Evolutionary conservation across 2,329 filamentous ascomycete genomes (phyloP), one percentile per base, ranked within the genome.

Genomic region (Dactylella cylindrospora): DNA sequence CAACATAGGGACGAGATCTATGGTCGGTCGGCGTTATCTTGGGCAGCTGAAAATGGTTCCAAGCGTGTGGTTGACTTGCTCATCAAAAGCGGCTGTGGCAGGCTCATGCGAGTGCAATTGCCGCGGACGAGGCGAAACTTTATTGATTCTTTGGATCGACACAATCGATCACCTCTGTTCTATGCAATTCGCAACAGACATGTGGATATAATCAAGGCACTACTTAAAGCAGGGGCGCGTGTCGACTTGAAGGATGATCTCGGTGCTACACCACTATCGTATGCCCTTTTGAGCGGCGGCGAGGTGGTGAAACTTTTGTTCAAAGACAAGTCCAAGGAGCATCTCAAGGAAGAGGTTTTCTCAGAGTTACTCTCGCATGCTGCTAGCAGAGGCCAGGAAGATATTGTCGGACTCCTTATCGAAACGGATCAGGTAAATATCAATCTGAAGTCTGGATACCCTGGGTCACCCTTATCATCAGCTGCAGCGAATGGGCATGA

Each of bases 11-110:
- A n/a, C n/a, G n/a, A n/a, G n/a, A n/a, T n/a, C n/a, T 33, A 46
- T 7, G 25, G 17, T 6, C 40, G 50, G 9, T 46, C 50, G 8
- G 50, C 41, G 7, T n/a, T 54, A 26, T 46, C 40, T 17, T 54
- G 50, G 50, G 50, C 41, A 5, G 32, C 25, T 10, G 31, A 10
- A 12, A 51, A 51, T 17, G 46, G 23, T 41, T 33, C 33, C 25
- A 40, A 9, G 25, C 13, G 9, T 7, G 31, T 38, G n/a, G 5
- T 6, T 19, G 12, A 38, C 9, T 9, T 15, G 5, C 22, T 38
- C 6, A 3, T 38, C n/a, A 17, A 38, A 19, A 4, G 5, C 33
- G 10, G 15, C 15, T 7, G 13, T 38, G 17, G 32, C 12, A 6
- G 32, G 32, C 6, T 13, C 6, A 12, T 15, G 22, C 13, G 8